A percentile compares a stretch with the other conserved stretches of the same genome.
These are phyloP conservation scores for Neonectria sp. DNA, from an alignment of 2,329 filamentous ascomycete species.

Conservation along the genomic window DNA sequence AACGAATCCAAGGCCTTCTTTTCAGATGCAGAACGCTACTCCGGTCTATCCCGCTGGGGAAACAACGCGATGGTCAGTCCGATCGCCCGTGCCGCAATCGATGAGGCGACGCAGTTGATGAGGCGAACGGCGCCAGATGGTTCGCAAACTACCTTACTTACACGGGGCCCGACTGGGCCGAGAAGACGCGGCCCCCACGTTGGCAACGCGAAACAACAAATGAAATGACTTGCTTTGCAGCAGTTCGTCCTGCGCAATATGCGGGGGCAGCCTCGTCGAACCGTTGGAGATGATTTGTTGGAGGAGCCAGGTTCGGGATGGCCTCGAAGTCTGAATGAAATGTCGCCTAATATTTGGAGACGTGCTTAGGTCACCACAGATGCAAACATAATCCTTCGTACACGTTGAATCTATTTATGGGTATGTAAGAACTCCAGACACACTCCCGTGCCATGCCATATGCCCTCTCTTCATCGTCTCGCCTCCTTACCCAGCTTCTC, in stretches of 20 bases:
- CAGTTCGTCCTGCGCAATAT: slow-evolving; percentile 10
- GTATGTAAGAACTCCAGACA: slow-evolving; percentile 36
- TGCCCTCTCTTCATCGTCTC: slow-evolving; percentile 40
- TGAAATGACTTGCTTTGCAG: slow-evolving; percentile 1
- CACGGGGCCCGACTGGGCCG: slow-evolving; percentile 13
- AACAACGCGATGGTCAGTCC: not conserved
- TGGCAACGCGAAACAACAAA: slow-evolving; percentile 1
- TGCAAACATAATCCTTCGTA: not conserved
- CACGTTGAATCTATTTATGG: slow-evolving; percentile 22
- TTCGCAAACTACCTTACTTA: slow-evolving; percentile 20
- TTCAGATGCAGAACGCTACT: slow-evolving; percentile 34
- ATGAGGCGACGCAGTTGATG: not conserved
- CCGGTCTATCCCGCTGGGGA: too few species aligned
- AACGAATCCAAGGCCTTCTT: slow-evolving; percentile 25
- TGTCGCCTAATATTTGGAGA: not conserved
- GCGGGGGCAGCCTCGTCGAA: slow-evolving; percentile 13
- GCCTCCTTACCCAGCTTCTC: slow-evolving; percentile 75
- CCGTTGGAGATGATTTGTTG: slow-evolving; percentile 10
- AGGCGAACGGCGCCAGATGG: slow-evolving; percentile 8
- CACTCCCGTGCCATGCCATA: slow-evolving; percentile 18
- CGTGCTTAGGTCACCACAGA: not conserved
- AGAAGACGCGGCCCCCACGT: slow-evolving; percentile 7
- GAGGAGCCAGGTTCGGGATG: not conserved
- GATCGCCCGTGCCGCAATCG: not conserved
- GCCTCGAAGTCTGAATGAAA: not conserved